Percentiles rank a stretch among this genome's conserved stretches.
phyloP scores from a whole-genome alignment of 345 rosid genomes.

The Camelina neglecta region DNA sequence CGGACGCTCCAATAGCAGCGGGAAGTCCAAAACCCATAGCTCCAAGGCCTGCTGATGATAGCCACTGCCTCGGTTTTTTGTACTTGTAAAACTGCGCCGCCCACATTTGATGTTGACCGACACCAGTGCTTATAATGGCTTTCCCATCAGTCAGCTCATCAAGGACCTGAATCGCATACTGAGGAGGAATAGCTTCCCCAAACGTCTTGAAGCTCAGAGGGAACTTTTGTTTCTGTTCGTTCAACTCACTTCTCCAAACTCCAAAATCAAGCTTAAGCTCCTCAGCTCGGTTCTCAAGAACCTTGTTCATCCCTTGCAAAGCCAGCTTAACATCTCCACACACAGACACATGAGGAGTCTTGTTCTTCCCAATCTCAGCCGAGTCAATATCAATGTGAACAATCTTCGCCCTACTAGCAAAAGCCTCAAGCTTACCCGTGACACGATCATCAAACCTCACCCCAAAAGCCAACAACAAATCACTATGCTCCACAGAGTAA shows the following conservation, averaged over 20 bases:
- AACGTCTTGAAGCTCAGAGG: constrained; percentile 83
- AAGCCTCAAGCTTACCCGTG: constrained; percentile 94
- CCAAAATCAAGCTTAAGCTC: constrained; percentile 63
- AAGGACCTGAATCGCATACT: constrained; percentile 84
- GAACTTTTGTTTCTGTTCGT: constrained; percentile 66
- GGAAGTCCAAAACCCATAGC: constrained; percentile 99
- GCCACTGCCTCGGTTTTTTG: constrained; percentile 85
- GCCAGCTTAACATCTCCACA: constrained; percentile 90
- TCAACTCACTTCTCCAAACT: constrained; percentile 76
- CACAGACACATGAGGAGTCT: constrained; percentile 91
- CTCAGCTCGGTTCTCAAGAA: constrained; percentile 59
- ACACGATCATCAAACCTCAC: constrained; percentile 98
- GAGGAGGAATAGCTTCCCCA: constrained; percentile 92
- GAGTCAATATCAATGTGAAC: constrained; percentile 95
- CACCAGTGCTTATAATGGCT: constrained; percentile 92
- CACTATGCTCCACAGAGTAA: constrained; percentile 87
- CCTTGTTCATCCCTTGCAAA: constrained; percentile 67
- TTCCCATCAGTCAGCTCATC: constrained; percentile 85
- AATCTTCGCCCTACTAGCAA: constrained; percentile 93
- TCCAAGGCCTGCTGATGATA: constrained; percentile 91
- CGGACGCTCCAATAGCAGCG: constrained; percentile 98
- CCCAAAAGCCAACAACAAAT: constrained; percentile 90
- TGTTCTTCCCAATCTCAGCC: constrained; percentile 97
- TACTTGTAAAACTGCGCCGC: constrained; percentile 99
- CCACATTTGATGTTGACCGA: constrained; percentile 99